Conservation (phyloP, 768 basidiomycete species). For the Pleurotus tuber-regium region DNA sequence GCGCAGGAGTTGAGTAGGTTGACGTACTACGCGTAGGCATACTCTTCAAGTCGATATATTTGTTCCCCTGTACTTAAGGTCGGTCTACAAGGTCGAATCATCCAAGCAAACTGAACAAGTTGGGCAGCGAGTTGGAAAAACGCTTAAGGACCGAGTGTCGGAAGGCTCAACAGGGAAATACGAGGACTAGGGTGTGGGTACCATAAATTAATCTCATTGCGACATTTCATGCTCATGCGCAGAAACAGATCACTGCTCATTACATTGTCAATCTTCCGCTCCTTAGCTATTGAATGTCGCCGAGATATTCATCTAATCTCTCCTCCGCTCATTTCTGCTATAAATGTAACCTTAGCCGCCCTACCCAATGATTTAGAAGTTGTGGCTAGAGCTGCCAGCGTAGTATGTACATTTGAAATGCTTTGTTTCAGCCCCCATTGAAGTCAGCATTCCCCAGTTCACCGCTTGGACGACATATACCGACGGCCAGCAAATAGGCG, state of each 20-base stretch:
- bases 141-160: slow-evolving; percentile 58
- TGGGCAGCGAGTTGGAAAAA: slow-evolving; percentile 77
- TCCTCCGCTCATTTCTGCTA: slow-evolving; percentile 61
- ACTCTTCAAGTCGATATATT: neutral
- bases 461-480: slow-evolving; percentile 92
- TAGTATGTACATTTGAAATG: slow-evolving; percentile 48
- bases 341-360: slow-evolving; percentile 54
- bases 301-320: slow-evolving; percentile 78
- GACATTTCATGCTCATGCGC: slow-evolving; percentile 2
- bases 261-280: slow-evolving; percentile 76
- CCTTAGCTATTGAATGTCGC: slow-evolving; percentile 84
- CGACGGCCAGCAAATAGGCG: slow-evolving; percentile 78
- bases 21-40: slow-evolving; percentile 72
- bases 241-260: slow-evolving; percentile 68
- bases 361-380: slow-evolving; percentile 72
- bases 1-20: slow-evolving; percentile 82
- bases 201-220: neutral
- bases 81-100: slow-evolving; percentile 50
- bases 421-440: slow-evolving; percentile 1
- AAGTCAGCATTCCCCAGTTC: slow-evolving; percentile 48
- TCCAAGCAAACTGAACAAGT: slow-evolving; percentile 76
- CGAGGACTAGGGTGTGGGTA: slow-evolving; percentile 76
- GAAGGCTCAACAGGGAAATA: slow-evolving; percentile 74
- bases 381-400: slow-evolving; percentile 70
- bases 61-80: slow-evolving; percentile 6